A percentile compares a stretch with the other conserved stretches of the same genome.
Conservation (phyloP, 2,329 filamentous ascomycete genomes). For the Pyricularia sp. region DNA sequence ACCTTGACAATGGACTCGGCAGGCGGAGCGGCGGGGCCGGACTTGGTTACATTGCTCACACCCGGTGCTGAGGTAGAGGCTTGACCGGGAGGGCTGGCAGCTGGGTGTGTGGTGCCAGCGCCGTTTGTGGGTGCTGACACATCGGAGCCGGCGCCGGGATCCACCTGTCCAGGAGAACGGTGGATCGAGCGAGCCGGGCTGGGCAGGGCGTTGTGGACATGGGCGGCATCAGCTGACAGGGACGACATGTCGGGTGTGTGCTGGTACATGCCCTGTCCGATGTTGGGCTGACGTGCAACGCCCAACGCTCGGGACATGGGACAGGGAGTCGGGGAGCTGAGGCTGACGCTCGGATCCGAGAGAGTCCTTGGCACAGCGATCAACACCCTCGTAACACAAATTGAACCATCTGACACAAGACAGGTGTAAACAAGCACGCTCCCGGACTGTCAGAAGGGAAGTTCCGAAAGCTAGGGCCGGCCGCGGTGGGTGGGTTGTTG, state of each 20-base stretch:
- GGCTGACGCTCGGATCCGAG: slow-evolving; percentile 3
- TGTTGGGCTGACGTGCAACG: slow-evolving; percentile 1
- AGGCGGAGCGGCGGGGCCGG: slow-evolving; percentile 15
- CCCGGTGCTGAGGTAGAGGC: not conserved
- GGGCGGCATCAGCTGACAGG: slow-evolving; percentile 8
- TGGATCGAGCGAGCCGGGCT: not conserved
- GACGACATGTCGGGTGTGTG: not conserved
- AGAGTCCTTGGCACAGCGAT: not conserved
- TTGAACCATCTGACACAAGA: not conserved
- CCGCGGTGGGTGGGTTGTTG: not conserved
- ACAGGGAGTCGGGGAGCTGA: not conserved
- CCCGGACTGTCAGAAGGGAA: not conserved
- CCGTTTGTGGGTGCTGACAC: not conserved
- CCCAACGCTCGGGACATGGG: not conserved
- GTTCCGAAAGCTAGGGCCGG: not conserved
- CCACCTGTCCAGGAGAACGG: not conserved
- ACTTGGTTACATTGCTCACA: slow-evolving; percentile 7
- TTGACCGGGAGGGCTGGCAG: not conserved
- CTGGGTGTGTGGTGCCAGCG: not conserved
- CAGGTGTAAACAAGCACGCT: not conserved
- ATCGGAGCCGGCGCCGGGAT: slow-evolving; percentile 1
- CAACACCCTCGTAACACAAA: not conserved
- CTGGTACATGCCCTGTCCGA: slow-evolving; percentile 1
- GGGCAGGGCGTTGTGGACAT: slow-evolving; percentile 5
- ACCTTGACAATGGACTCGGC: slow-evolving; percentile 40